phyloP scores from a whole-genome alignment of 257 asterid species.

The Thymus mandschuricus region DNA sequence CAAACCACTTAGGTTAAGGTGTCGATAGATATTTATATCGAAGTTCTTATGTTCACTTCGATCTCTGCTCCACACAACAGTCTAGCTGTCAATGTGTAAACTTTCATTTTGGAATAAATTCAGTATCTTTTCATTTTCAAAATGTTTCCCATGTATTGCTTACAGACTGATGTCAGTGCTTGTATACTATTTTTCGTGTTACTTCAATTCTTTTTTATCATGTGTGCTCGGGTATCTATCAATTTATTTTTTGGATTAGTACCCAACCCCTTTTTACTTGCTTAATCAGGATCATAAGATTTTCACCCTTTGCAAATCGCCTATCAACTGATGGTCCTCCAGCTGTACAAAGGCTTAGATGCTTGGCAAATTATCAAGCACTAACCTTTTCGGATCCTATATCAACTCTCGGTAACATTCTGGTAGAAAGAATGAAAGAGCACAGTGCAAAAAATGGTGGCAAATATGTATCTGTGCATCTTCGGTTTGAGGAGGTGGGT shows the following conservation, averaged over 20 bases:
- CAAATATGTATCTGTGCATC: slow-evolving; percentile 93
- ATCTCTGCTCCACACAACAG: not conserved
- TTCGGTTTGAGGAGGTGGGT: slow-evolving; percentile 99
- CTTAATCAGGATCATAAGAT: slow-evolving; percentile 72
- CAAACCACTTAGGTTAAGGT: not conserved
- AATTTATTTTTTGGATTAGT: slow-evolving; percentile 22
- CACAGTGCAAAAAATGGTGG: slow-evolving; percentile 80
- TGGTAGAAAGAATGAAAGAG: slow-evolving; percentile 89
- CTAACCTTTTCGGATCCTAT: slow-evolving; percentile 75
- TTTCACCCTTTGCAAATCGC: slow-evolving; percentile 96
- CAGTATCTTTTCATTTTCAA: not conserved
- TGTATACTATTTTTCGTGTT: not conserved
- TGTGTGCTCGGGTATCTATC: slow-evolving; percentile 3
- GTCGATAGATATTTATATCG: not conserved
- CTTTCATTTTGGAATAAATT: not conserved
- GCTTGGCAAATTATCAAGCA: slow-evolving; percentile 93
- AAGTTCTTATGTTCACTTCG: slow-evolving; percentile 6
- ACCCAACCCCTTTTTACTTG: slow-evolving; percentile 11
- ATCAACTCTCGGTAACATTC: slow-evolving; percentile 60
- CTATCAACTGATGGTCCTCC: slow-evolving; percentile 90
- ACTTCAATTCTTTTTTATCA: not conserved
- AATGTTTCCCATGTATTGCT: not conserved
- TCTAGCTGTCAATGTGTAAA: not conserved
- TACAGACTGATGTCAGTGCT: slow-evolving; percentile 1
- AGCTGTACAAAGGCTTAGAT: slow-evolving; percentile 85